Evolutionary conservation across 2,329 filamentous ascomycete genomes (phyloP).

Genomic region (Orbilia javanica): DNA sequence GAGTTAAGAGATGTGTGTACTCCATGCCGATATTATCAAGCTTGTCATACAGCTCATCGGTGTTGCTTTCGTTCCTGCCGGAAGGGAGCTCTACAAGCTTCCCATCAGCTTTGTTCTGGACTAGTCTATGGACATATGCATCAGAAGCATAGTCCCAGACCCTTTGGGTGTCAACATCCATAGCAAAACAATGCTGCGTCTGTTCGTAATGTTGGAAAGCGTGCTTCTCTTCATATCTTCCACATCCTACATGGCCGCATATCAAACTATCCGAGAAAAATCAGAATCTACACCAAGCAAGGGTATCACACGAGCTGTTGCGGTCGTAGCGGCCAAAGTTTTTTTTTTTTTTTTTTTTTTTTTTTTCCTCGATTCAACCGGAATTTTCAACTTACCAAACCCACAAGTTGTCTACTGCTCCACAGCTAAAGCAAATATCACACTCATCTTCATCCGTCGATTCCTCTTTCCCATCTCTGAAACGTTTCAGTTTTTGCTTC

Average conservation of each 20-base stretch:
- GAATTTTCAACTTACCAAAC: conserved; percentile 59
- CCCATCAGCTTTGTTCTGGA: conserved; percentile 91
- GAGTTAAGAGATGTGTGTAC: conserved; percentile 92
- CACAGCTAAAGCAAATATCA: conserved; percentile 67
- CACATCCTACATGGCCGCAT: conserved; percentile 79
- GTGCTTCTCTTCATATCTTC: conserved; percentile 85
- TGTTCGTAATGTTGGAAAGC: conserved; percentile 62
- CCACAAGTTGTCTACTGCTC: conserved; percentile 62
- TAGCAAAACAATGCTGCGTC: conserved; percentile 80
- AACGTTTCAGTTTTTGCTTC: conserved; percentile 30
- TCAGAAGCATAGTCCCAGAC: conserved; percentile 99
- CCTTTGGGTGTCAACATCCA: conserved; percentile 92
- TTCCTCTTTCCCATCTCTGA: conserved; percentile 47
- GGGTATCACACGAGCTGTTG: not conserved
- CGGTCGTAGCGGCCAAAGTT: not conserved
- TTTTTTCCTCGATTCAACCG: not conserved
- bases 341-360: not conserved
- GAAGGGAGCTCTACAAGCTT: conserved; percentile 89
- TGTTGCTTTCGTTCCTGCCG: conserved; percentile 57
- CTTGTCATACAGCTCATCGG: conserved; percentile 69
- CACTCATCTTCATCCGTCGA: conserved; percentile 67
- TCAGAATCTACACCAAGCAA: not conserved
- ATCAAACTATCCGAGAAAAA: conserved; percentile 58
- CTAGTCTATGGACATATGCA: conserved; percentile 93
- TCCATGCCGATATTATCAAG: conserved; percentile 86